phyloP scores from a whole-genome alignment of 805 yeast genomes.

The Peterozyma toletana region DNA sequence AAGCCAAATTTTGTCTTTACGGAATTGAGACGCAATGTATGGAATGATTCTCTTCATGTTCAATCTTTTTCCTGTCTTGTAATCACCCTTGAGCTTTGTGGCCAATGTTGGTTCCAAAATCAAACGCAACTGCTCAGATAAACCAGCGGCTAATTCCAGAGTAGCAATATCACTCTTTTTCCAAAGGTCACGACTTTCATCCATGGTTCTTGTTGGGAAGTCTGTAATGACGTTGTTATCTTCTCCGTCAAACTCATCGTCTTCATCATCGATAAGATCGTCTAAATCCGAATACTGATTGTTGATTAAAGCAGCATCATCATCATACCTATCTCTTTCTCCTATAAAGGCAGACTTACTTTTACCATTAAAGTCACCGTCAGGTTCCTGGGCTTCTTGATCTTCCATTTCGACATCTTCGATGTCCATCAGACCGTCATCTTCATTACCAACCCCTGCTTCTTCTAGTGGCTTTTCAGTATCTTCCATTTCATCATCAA shows the following conservation, averaged over 20 bases:
- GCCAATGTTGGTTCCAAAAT: constrained; percentile 94
- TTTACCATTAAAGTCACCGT: constrained; percentile 42
- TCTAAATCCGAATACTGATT: constrained; percentile 12
- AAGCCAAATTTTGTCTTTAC: constrained; percentile 97
- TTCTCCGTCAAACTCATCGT: constrained; percentile 14
- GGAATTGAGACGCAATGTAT: constrained; percentile 93
- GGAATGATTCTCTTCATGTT: constrained; percentile 98
- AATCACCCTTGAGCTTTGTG: constrained; percentile 93
- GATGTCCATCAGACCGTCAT: constrained; percentile 18
- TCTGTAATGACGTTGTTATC: constrained; percentile 17
- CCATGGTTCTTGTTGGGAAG: constrained; percentile 42
- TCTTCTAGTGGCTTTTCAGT: constrained; percentile 25
- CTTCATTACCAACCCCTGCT: constrained; percentile 18
- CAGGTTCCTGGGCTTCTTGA: constrained; percentile 16
- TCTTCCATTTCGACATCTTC: constrained; percentile 22
- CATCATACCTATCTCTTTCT: constrained; percentile 31
- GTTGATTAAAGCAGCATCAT: constrained; percentile 15
- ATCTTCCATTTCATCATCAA: constrained; percentile 56
- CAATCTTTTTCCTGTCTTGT: constrained; percentile 92
- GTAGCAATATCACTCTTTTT: constrained; percentile 76
- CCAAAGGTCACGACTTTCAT: constrained; percentile 78
- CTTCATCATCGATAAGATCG: constrained; percentile 21
- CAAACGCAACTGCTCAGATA: constrained; percentile 88
- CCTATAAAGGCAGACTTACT: constrained; percentile 44
- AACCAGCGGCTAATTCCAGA: constrained; percentile 75